Base-by-base conservation (phyloP, 345 rosid genomes). In the Citrus mangshanensis region DNA sequence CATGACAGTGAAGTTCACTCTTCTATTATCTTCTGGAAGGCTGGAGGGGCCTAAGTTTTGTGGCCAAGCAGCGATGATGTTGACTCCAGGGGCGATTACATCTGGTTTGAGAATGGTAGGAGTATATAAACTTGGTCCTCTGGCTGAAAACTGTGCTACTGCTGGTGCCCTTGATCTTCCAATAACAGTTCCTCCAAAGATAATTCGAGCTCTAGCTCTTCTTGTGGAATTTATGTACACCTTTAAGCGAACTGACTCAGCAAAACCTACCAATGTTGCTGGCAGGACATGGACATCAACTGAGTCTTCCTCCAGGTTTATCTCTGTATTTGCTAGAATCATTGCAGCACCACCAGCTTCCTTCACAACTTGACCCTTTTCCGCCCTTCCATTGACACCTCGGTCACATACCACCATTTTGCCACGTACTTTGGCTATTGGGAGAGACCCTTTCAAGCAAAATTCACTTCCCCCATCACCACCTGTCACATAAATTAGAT, bases 41-140 rank as follows among this genome's bases (percentile, higher is more conserved):
- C 91, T 87, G 0, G 90, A 86, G 13, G 99, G 98, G 42, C 96
- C 98, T 22, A 95, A 80, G 81, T 93, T 95, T 74, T 90, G 98
- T 30, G 99, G 98, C 99, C 99, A 95, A 61, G 99, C 99, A n/a
- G 98, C 98, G 46, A 95, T 92, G 30, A 95, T 92, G 74, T 95
- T 95, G 60, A 95, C 98, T 27, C 99, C 99, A 0, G 98, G 99
- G 54, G 97, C 99, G 46, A 95, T 89, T 62, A 92, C 79, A 81
- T 93, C 98, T 32, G 99, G 99, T 82, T 95, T 95, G 77, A 95
- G 86, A 67, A 92, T 88, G 28, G 93, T 87, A 35, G 93, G 89
- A 78, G 93, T 88, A 2, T 84, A 88, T 74, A 91, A 80, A 84
- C 92, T 92, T 9, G 98, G 99, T 58, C 99, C 99, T 84, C 99